Evolutionary conservation across 2,329 filamentous ascomycete genomes (phyloP).

Genomic region (Tolypocladium ophioglossoides): DNA sequence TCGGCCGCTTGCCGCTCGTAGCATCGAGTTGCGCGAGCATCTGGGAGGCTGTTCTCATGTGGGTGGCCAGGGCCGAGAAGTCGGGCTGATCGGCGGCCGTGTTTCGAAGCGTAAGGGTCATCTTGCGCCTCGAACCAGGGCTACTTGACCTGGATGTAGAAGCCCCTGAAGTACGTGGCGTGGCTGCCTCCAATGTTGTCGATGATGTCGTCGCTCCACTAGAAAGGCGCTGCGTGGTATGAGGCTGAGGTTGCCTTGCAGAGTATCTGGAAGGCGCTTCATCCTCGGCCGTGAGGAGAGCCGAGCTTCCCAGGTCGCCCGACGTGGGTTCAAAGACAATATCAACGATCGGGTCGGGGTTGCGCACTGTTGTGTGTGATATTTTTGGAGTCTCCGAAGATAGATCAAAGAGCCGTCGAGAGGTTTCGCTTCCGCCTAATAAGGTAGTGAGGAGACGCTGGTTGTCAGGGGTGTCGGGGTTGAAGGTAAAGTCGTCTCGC

Average conservation of each 20-base stretch:
- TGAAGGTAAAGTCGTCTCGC: conserved; percentile 73
- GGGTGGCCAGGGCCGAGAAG: conserved; percentile 71
- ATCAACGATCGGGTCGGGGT: conserved; percentile 41
- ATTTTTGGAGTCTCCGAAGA: conserved; percentile 53
- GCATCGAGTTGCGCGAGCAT: conserved; percentile 79
- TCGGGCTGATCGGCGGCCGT: conserved; percentile 60
- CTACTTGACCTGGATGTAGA: conserved; percentile 59
- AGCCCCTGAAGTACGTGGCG: conserved; percentile 59
- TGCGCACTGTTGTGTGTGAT: conserved; percentile 25
- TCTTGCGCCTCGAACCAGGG: conserved; percentile 48
- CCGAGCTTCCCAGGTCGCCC: conserved; percentile 67
- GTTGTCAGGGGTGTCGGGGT: conserved; percentile 65
- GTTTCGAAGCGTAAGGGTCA: conserved; percentile 47
- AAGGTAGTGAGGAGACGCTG: conserved; percentile 50
- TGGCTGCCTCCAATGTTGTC: conserved; percentile 48
- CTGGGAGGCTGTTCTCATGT: conserved; percentile 79
- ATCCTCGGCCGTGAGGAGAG: conserved; percentile 51
- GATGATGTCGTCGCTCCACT: conserved; percentile 52
- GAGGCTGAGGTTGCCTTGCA: conserved; percentile 16
- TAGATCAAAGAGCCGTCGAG: conserved; percentile 55
- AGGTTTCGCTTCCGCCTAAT: conserved; percentile 44
- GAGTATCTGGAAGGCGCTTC: conserved; percentile 23
- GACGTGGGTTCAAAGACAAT: conserved; percentile 78
- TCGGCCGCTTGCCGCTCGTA: conserved; percentile 69
- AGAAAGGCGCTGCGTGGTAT: conserved; percentile 42